phyloP scores from a whole-genome alignment of 495 filamentous ascomycete genomes.

The Sphaerosporella brunnea region DNA sequence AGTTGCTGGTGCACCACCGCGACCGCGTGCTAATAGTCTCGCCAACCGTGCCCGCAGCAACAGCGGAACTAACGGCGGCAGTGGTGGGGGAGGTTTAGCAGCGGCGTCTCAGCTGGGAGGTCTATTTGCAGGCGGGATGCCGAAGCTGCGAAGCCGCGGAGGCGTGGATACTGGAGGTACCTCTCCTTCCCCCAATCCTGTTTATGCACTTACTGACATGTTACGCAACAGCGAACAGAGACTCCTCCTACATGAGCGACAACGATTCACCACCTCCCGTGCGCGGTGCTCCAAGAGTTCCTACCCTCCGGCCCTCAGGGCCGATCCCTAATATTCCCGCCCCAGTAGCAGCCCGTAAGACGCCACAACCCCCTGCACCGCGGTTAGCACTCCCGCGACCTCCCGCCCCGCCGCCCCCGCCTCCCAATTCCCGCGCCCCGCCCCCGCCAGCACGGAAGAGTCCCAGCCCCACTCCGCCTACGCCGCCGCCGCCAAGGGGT shows the following conservation, averaged over 20 bases:
- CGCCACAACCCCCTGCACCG: constrained; percentile 25
- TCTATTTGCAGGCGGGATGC: constrained; percentile 86
- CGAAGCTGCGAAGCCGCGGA: constrained; percentile 72
- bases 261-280: constrained; percentile 42
- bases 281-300: constrained; percentile 36
- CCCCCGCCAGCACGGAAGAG: constrained; percentile 37
- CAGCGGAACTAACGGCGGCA: constrained; percentile 32
- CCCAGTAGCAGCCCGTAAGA: constrained; percentile 9
- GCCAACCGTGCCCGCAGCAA: constrained; percentile 25
- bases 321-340: not conserved
- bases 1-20: constrained; percentile 37
- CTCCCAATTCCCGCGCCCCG: constrained; percentile 30
- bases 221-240: constrained; percentile 42
- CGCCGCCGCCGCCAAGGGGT: constrained; percentile 32
- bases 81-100: constrained; percentile 29
- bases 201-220: constrained; percentile 24
- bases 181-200: not conserved
- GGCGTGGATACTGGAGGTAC: constrained; percentile 73
- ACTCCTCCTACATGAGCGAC: constrained; percentile 61
- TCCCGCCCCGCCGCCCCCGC: constrained; percentile 25
- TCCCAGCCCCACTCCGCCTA: constrained; percentile 30
- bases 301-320: constrained; percentile 33
- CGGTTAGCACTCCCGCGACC: constrained; percentile 30
- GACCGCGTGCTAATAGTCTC: constrained; percentile 25
- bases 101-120: constrained; percentile 70